Percentiles rank a stretch among this genome's conserved stretches.
These are phyloP conservation scores for Naganishia kalamii DNA, from an alignment of 768 basidiomycete genomes.

Conservation along the genomic window DNA sequence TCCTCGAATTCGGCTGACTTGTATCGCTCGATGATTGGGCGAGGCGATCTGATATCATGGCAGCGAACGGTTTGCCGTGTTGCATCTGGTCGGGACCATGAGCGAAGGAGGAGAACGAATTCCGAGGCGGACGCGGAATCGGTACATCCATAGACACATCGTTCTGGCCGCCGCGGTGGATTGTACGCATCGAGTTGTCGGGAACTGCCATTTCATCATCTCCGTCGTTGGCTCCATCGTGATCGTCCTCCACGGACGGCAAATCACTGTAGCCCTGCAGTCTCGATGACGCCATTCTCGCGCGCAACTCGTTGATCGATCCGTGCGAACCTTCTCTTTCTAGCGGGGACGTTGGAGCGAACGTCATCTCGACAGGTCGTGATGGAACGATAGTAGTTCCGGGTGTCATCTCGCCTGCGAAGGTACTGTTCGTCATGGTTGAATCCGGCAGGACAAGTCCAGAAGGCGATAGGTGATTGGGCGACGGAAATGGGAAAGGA, in stretches of 20 bases:
- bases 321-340: constrained; percentile 1
- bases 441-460: constrained; percentile 16
- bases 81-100: not conserved
- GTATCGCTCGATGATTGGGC: not conserved
- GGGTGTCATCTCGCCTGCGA: not conserved
- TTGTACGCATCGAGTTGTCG: not conserved
- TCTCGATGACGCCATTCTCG: not conserved
- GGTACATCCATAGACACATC: not conserved
- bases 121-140: constrained; percentile 6
- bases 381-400: not conserved
- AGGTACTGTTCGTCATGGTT: constrained; percentile 3
- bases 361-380: not conserved
- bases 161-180: not conserved
- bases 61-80: not conserved
- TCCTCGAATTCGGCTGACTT: not conserved
- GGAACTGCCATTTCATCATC: constrained; percentile 5
- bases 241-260: not conserved
- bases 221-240: constrained; percentile 1
- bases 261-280: constrained; percentile 2
- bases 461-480: constrained; percentile 6
- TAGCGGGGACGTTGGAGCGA: not conserved
- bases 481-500: constrained; percentile 11
- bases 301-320: constrained; percentile 5
- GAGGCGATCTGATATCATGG: not conserved
- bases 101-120: constrained; percentile 4